Evolutionary conservation across 164 flowering plant species (phyloP).

Genomic region (Houttuynia cordata): DNA sequence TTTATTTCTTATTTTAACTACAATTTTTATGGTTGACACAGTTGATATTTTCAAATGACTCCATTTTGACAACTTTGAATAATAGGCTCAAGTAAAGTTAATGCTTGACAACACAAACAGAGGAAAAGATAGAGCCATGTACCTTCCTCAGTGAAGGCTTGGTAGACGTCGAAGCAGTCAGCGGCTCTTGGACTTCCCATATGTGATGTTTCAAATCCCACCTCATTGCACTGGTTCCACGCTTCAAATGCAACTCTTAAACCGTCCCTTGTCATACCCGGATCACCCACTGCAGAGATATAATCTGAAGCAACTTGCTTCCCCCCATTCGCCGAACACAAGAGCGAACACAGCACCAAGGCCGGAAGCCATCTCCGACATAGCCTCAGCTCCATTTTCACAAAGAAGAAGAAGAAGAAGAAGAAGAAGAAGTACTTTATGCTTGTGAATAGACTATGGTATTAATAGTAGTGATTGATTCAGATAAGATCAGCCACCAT

Average conservation of each 20-base stretch:
- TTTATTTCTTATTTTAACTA: too few species aligned
- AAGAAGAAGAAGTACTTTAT: too few species aligned
- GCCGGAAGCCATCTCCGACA: background rate
- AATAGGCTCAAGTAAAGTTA: too few species aligned
- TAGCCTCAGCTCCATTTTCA: background rate
- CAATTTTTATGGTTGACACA: too few species aligned
- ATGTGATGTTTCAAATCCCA: conserved; percentile 42
- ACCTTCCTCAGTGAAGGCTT: conserved; percentile 6
- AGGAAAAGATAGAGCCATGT: background rate
- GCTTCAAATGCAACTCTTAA: conserved; percentile 46
- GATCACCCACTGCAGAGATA: conserved; percentile 46
- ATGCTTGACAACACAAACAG: too few species aligned
- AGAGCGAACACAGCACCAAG: background rate
- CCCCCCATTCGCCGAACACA: background rate
- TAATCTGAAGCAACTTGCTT: conserved; percentile 1
- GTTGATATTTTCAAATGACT: too few species aligned
- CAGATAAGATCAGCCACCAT: too few species aligned
- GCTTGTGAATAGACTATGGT: too few species aligned
- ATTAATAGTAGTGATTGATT: too few species aligned
- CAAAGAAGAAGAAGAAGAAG: too few species aligned
- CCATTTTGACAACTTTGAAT: too few species aligned
- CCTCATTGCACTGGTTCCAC: conserved; percentile 70
- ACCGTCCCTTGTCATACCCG: conserved; percentile 45
- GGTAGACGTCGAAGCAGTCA: conserved; percentile 45
- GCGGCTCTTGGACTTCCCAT: conserved; percentile 64